phyloP scores from a whole-genome alignment of 1,284 basidiomycete species.

The Wallemia hederae region DNA sequence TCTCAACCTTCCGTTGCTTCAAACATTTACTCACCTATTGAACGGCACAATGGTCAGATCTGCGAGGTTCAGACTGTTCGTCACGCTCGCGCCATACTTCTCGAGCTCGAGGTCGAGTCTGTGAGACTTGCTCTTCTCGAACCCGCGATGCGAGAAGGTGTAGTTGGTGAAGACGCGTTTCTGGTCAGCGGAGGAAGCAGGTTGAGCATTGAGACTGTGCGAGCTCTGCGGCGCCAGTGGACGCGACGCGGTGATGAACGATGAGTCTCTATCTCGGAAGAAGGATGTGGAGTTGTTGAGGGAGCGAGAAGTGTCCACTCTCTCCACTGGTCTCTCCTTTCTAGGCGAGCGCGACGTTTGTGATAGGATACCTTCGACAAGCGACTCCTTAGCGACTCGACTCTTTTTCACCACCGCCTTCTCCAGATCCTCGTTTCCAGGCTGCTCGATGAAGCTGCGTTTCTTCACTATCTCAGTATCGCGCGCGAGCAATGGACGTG shows the following conservation, averaged over 20 bases:
- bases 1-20: background rate
- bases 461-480: background rate
- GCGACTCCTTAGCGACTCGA: background rate
- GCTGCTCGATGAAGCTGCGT: background rate
- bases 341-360: background rate
- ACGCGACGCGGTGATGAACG: background rate
- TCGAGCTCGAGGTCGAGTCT: background rate
- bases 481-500: no score
- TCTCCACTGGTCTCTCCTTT: no score
- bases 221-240: background rate
- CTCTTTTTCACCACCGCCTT: background rate
- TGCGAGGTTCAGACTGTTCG: background rate
- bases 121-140: background rate
- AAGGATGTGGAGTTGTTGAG: background rate
- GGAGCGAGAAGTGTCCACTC: background rate
- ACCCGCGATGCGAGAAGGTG: background rate
- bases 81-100: background rate
- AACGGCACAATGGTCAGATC: background rate
- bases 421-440: background rate
- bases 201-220: background rate
- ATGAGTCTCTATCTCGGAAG: background rate
- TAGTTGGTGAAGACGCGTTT: background rate
- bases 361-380: background rate
- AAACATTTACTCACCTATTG: background rate
- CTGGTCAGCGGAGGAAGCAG: background rate